A percentile compares a stretch with the other conserved stretches of the same genome.
Conservation (phyloP, 768 basidiomycete species). For the Boletus subcaerulescens region DNA sequence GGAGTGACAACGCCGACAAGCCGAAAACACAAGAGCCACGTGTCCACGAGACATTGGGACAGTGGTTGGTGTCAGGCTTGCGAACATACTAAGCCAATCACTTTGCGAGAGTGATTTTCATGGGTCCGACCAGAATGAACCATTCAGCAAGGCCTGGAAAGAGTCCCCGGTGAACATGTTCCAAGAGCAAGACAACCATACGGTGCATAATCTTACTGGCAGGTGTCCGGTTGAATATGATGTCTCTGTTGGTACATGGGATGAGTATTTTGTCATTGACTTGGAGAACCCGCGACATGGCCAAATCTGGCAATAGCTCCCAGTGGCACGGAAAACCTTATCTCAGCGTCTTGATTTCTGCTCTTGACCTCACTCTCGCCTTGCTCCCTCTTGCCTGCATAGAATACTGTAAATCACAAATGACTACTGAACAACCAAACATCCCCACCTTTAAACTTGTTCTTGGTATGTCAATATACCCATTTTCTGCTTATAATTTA, state of each 20-base stretch:
- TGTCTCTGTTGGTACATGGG: too few species aligned
- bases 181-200: background rate
- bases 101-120: too few species aligned
- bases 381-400: conserved; percentile 17
- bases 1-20: background rate
- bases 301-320: conserved; percentile 23
- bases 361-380: conserved; percentile 24
- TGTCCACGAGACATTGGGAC: background rate
- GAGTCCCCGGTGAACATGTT: background rate
- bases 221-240: too few species aligned
- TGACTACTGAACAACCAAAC: conserved; percentile 52
- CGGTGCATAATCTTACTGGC: too few species aligned
- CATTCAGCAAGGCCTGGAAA: background rate
- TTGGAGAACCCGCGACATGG: background rate
- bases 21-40: background rate
- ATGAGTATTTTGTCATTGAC: background rate
- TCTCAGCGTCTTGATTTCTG: conserved; percentile 36
- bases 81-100: too few species aligned
- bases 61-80: background rate
- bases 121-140: too few species aligned
- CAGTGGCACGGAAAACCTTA: conserved; percentile 36
- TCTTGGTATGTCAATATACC: conserved; percentile 63
- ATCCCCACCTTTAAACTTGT: conserved; percentile 98
- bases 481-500: conserved; percentile 3
- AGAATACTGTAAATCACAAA: conserved; percentile 31